These are phyloP conservation scores for Talaromyces borbonicus DNA, from an alignment of 495 filamentous ascomycete species.

Conservation along the genomic window DNA sequence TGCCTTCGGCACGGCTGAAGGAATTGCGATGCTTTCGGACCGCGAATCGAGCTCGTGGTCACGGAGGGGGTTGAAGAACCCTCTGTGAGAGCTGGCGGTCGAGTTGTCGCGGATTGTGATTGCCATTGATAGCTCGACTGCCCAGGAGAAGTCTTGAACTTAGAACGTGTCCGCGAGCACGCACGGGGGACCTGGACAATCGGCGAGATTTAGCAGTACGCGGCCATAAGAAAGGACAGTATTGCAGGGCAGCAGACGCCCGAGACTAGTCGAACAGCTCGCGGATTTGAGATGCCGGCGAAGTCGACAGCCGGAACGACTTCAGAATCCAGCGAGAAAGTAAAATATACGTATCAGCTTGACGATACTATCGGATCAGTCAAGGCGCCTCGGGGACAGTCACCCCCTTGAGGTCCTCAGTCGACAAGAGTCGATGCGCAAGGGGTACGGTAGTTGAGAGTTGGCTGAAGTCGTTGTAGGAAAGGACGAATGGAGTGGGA, in stretches of 20 bases:
- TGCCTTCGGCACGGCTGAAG: constrained; percentile 26
- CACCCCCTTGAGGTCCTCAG: constrained; percentile 3
- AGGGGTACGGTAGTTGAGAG: constrained; percentile 1
- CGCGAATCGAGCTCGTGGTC: constrained; percentile 5
- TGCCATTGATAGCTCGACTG: constrained; percentile 9
- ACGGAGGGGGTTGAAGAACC: constrained; percentile 6
- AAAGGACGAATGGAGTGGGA: background rate
- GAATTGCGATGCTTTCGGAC: background rate
- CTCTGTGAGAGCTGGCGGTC: constrained; percentile 5
- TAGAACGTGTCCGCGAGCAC: constrained; percentile 7
- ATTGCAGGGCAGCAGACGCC: constrained; percentile 3
- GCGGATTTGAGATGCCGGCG: background rate
- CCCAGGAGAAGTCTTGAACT: constrained; percentile 1
- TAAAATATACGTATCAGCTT: too few relatives aligned
- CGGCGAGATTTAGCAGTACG: constrained; percentile 6
- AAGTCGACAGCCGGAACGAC: background rate
- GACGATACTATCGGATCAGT: too few relatives aligned
- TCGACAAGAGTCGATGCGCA: background rate
- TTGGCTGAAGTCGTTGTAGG: background rate
- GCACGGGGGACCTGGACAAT: constrained; percentile 9
- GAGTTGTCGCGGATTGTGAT: constrained; percentile 10
- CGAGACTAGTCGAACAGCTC: background rate
- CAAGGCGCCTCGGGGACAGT: background rate
- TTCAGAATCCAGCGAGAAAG: too few relatives aligned
- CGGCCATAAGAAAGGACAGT: constrained; percentile 6